A percentile compares a stretch with the other conserved stretches of the same genome.
Conservation (phyloP, 495 filamentous ascomycete species). For the Cercophora samala region DNA sequence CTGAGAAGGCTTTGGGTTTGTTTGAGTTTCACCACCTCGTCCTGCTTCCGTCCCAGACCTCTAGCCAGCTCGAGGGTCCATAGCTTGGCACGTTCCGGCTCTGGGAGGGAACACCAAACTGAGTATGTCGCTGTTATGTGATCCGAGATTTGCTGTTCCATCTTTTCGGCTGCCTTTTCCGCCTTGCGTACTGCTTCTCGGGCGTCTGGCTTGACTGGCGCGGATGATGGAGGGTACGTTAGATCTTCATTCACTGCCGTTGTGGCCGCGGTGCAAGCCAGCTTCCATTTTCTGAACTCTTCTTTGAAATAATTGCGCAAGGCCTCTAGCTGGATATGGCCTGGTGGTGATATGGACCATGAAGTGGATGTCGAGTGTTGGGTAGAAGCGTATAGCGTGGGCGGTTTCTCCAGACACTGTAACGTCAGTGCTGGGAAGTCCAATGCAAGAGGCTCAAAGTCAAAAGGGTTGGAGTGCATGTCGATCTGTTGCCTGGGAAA, state of each 20-base stretch:
- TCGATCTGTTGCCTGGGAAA: conserved; percentile 45
- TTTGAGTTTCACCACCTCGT: conserved; percentile 61
- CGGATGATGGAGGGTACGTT: conserved; percentile 35
- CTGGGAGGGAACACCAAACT: conserved; percentile 62
- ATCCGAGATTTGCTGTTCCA: conserved; percentile 59
- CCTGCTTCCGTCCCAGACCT: conserved; percentile 63
- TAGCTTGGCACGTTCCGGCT: conserved; percentile 54
- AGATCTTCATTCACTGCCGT: conserved; percentile 42
- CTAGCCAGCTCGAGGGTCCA: conserved; percentile 81
- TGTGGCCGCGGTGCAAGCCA: conserved; percentile 40
- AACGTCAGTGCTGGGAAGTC: conserved; percentile 80
- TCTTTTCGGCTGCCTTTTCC: conserved; percentile 42
- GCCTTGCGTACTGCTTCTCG: conserved; percentile 41
- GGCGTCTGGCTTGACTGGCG: conserved; percentile 36
- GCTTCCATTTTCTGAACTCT: conserved; percentile 62
- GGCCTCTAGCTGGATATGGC: conserved; percentile 64
- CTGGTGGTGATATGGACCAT: conserved; percentile 72
- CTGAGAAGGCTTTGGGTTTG: conserved; percentile 58
- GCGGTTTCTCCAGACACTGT: conserved; percentile 72
- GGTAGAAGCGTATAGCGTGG: conserved; percentile 67
- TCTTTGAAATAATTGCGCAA: conserved; percentile 62
- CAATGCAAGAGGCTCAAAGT: conserved; percentile 76
- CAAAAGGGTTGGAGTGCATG: conserved; percentile 58
- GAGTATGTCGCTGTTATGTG: conserved; percentile 69
- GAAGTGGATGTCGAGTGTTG: conserved; percentile 67